Conservation (phyloP, 495 filamentous ascomycete species). For the Hyphodiscus hymeniophilus region DNA sequence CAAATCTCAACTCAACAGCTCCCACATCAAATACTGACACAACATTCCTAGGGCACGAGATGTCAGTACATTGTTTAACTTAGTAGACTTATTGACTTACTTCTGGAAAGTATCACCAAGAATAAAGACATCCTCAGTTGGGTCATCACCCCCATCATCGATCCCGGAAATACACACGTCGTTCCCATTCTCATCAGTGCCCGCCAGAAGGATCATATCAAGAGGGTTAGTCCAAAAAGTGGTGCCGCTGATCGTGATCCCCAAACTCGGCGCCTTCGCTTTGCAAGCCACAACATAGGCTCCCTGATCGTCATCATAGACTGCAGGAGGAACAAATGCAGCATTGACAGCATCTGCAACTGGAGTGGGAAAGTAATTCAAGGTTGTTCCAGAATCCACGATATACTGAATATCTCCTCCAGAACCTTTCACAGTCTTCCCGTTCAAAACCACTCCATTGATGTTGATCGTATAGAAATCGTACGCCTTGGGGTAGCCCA, state of each 20-base stretch:
- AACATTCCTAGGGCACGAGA: no score
- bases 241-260: slow-evolving; percentile 39
- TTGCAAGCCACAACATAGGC: slow-evolving; percentile 47
- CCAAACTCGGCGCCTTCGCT: slow-evolving; percentile 44
- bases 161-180: slow-evolving; percentile 42
- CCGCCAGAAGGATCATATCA: slow-evolving; percentile 44
- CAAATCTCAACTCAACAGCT: slow-evolving; percentile 42
- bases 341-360: slow-evolving; percentile 43
- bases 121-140: slow-evolving; percentile 36
- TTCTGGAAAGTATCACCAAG: slow-evolving; percentile 57
- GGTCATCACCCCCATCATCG: slow-evolving; percentile 23
- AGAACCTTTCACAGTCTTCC: slow-evolving; percentile 14
- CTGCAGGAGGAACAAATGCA: slow-evolving; percentile 45
- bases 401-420: slow-evolving; percentile 27
- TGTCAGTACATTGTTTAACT: no score
- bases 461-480: slow-evolving; percentile 15
- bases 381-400: slow-evolving; percentile 38
- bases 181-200: slow-evolving; percentile 27
- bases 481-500: slow-evolving; percentile 11
- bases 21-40: slow-evolving; percentile 55
- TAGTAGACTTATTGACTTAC: no score
- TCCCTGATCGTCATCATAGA: slow-evolving; percentile 27
- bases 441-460: slow-evolving; percentile 8
- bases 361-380: slow-evolving; percentile 33
- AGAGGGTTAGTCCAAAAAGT: slow-evolving; percentile 44